Conservation (phyloP, 2,329 filamentous ascomycete species). For the Colletotrichum sp. region DNA sequence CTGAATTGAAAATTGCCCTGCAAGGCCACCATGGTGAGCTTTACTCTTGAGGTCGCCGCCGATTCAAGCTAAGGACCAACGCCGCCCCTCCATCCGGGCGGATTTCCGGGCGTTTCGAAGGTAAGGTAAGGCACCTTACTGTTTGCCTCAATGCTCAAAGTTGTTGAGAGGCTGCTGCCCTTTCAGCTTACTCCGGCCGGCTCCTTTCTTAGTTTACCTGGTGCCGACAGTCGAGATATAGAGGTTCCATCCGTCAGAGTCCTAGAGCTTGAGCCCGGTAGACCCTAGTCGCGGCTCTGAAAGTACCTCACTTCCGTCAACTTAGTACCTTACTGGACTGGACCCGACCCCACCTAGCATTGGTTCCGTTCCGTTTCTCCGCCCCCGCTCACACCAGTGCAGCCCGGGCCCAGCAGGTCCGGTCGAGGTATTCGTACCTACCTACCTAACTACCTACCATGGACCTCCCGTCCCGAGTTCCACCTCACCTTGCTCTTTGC, state of each 20-base stretch:
- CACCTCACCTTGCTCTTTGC: neutral
- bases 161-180: neutral
- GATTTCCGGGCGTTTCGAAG: neutral
- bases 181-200: neutral
- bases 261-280: neutral
- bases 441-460: too few species aligned
- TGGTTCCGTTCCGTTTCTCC: conserved; percentile 1
- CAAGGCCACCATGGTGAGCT: neutral
- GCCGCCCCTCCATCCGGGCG: neutral
- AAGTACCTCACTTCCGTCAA: neutral
- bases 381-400: neutral
- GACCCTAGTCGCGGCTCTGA: neutral
- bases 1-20: neutral
- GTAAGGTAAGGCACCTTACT: neutral
- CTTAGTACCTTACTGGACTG: neutral
- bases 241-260: neutral
- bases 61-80: too few species aligned
- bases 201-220: neutral
- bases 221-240: neutral
- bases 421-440: neutral
- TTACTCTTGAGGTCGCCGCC: neutral
- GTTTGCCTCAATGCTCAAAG: neutral
- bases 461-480: neutral
- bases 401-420: neutral
- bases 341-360: neutral